These are phyloP conservation scores for Chenopodium formosanum DNA, from an alignment of 148 eudicot species.

Conservation along the genomic window DNA sequence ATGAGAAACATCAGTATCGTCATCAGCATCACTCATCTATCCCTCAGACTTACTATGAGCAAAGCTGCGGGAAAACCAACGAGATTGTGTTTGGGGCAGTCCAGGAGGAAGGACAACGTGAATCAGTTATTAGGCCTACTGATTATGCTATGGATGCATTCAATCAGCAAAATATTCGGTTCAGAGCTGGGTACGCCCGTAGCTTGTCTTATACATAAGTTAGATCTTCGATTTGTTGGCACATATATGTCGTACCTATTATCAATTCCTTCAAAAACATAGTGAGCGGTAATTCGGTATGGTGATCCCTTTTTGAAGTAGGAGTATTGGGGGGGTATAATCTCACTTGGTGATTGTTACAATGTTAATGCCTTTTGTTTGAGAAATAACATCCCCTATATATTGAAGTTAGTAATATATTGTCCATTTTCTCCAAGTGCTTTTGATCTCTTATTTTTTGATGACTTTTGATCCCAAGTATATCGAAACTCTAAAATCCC, in stretches of 20 bases:
- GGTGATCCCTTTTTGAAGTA: slow-evolving; percentile 35
- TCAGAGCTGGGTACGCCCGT: slow-evolving; percentile 34
- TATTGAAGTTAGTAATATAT: slow-evolving; percentile 23
- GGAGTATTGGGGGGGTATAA: slow-evolving; percentile 16
- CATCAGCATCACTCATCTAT: slow-evolving; percentile 59
- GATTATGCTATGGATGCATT: slow-evolving; percentile 48
- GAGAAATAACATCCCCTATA: slow-evolving; percentile 19
- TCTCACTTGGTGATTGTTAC: slow-evolving; percentile 14
- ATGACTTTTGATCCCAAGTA: neutral
- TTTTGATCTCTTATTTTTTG: neutral
- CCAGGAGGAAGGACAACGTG: slow-evolving; percentile 52
- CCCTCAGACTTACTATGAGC: slow-evolving; percentile 86
- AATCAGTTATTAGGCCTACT: slow-evolving; percentile 63
- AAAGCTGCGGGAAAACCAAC: slow-evolving; percentile 55
- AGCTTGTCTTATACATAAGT: slow-evolving; percentile 37
- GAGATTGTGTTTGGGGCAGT: slow-evolving; percentile 93
- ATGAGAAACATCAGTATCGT: slow-evolving; percentile 51
- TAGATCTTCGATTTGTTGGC: slow-evolving; percentile 17
- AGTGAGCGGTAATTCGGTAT: slow-evolving; percentile 10
- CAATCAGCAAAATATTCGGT: slow-evolving; percentile 33
- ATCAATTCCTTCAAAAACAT: slow-evolving; percentile 22
- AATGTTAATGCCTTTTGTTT: slow-evolving; percentile 23
- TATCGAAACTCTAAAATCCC: neutral
- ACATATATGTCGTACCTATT: slow-evolving; percentile 25
- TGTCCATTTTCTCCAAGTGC: slow-evolving; percentile 8